These are phyloP conservation scores for Macrolepiota fuliginosa DNA, from an alignment of 768 basidiomycete genomes.

Conservation along the genomic window DNA sequence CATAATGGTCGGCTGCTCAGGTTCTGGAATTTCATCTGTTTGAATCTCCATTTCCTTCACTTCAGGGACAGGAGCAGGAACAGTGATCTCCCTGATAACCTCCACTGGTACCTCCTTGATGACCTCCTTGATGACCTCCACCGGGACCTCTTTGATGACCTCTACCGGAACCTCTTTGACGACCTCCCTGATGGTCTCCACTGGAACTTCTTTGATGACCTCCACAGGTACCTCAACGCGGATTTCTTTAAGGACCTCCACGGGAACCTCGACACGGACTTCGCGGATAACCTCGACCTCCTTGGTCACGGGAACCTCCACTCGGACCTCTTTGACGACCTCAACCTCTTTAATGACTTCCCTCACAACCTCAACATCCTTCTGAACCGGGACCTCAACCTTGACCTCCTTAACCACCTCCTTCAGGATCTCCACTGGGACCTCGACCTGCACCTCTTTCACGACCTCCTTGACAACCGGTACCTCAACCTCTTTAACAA, in stretches of 20 bases:
- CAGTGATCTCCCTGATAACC: not conserved
- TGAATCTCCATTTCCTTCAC: constrained; percentile 75
- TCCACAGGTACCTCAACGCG: constrained; percentile 9
- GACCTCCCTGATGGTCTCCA: constrained; percentile 1
- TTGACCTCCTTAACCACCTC: constrained; percentile 15
- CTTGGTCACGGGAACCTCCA: constrained; percentile 7
- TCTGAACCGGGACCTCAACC: constrained; percentile 13
- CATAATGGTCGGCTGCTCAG: constrained; percentile 5
- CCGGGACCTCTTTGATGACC: constrained; percentile 2
- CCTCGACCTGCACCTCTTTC: constrained; percentile 9
- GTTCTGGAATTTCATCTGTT: constrained; percentile 50
- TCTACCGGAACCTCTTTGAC: constrained; percentile 1
- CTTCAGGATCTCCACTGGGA: constrained; percentile 7
- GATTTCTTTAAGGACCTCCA: constrained; percentile 6
- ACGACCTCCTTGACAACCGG: constrained; percentile 5
- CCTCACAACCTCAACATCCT: constrained; percentile 6
- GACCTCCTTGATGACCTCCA: not conserved
- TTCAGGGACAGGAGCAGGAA: constrained; percentile 36
- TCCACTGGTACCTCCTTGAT: constrained; percentile 15
- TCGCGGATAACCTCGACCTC: constrained; percentile 15
- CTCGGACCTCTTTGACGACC: constrained; percentile 3
- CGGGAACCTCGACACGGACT: constrained; percentile 10
- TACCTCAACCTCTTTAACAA: constrained; percentile 4
- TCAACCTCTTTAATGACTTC: constrained; percentile 11
- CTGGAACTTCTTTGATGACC: constrained; percentile 2